A percentile compares a stretch with the other conserved stretches of the same genome.
phyloP scores from a whole-genome alignment of 345 rosid genomes.

The Melastoma malabathricum region DNA sequence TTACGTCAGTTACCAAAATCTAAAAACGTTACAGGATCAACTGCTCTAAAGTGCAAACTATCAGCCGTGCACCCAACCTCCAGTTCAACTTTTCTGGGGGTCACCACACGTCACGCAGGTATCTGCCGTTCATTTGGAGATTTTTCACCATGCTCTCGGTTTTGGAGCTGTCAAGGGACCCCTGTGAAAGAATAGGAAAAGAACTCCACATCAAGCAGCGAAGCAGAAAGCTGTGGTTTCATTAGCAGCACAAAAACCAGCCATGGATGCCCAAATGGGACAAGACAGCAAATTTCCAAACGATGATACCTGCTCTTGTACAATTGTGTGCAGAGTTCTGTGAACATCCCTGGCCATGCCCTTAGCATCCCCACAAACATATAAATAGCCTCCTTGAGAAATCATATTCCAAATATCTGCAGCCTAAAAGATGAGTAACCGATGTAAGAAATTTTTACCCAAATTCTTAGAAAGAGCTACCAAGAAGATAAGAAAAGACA shows the following conservation, averaged over 20 bases:
- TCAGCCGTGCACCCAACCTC: too few species aligned
- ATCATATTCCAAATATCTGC: slow-evolving; percentile 64
- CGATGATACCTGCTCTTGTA: slow-evolving; percentile 64
- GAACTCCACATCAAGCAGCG: not conserved
- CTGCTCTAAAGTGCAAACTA: too few species aligned
- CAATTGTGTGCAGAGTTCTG: slow-evolving; percentile 69
- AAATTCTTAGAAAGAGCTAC: not conserved
- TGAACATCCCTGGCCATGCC: slow-evolving; percentile 99
- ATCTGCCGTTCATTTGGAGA: slow-evolving; percentile 78
- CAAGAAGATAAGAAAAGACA: not conserved
- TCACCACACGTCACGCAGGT: slow-evolving; percentile 92
- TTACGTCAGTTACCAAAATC: too few species aligned
- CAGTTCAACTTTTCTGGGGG: not conserved
- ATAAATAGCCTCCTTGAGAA: slow-evolving; percentile 64
- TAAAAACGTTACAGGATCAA: too few species aligned
- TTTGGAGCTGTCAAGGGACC: slow-evolving; percentile 55
- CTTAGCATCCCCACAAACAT: slow-evolving; percentile 99
- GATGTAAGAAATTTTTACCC: slow-evolving; percentile 16
- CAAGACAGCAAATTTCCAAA: slow-evolving; percentile 82
- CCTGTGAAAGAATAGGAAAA: slow-evolving; percentile 24
- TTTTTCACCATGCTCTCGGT: slow-evolving; percentile 85
- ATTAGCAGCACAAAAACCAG: slow-evolving; percentile 39
- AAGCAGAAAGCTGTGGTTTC: not conserved
- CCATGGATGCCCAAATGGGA: slow-evolving; percentile 57
- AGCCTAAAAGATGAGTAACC: slow-evolving; percentile 28